Percentiles rank a stretch among this genome's conserved stretches.
Conservation (phyloP, 306 rosid species). For the Begonia loranthoides region DNA sequence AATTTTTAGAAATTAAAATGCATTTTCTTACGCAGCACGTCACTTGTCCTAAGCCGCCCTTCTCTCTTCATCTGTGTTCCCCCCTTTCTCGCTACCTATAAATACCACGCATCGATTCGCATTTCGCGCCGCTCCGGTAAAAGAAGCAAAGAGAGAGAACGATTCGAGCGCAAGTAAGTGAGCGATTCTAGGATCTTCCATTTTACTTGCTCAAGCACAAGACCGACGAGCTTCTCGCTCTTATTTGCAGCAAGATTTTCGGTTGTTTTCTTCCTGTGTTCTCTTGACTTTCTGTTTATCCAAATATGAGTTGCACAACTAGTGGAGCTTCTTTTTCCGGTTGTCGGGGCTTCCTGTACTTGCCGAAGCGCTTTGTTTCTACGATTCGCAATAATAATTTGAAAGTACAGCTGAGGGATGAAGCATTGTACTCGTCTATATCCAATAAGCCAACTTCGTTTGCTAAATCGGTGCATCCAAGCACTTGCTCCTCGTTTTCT, state of each 20-base stretch:
- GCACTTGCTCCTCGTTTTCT: constrained; percentile 2
- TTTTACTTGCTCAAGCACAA: background rate
- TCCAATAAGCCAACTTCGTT: background rate
- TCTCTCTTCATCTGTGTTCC: no score
- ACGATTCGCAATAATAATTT: background rate
- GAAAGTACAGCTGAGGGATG: background rate
- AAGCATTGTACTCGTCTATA: background rate
- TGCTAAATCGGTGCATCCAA: constrained; percentile 2
- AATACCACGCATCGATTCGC: background rate
- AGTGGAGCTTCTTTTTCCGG: background rate
- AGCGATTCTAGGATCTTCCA: constrained; percentile 2
- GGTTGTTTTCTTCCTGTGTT: background rate
- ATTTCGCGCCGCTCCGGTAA: background rate
- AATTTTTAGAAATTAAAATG: no score
- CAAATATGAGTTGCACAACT: constrained; percentile 18
- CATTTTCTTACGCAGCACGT: no score
- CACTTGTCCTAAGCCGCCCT: no score
- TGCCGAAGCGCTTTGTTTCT: background rate
- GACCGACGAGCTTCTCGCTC: background rate
- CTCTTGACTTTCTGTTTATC: constrained; percentile 7
- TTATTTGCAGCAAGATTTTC: background rate
- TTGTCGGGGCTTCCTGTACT: background rate
- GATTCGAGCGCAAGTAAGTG: background rate
- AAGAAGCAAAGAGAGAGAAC: background rate
- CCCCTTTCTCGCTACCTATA: background rate